phyloP scores from a whole-genome alignment of 2,329 filamentous ascomycete species.

The Epichloe brachyelytri region DNA sequence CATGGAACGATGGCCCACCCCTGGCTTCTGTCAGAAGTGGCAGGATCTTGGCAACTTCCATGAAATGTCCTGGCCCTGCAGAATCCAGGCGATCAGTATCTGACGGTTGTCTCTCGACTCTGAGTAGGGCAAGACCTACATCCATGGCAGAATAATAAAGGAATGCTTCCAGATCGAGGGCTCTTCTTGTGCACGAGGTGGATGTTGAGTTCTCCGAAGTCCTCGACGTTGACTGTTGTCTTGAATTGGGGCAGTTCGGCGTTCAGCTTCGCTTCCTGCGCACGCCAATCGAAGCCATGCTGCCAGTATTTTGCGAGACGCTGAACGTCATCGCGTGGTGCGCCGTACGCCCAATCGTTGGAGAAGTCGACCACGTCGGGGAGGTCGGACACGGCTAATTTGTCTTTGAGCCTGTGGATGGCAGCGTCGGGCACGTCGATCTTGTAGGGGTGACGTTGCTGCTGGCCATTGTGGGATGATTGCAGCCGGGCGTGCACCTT shows the following conservation, averaged over 20 bases:
- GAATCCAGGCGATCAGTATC: neutral
- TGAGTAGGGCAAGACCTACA: slow-evolving; percentile 6
- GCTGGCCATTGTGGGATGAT: slow-evolving; percentile 1
- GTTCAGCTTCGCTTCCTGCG: slow-evolving; percentile 45
- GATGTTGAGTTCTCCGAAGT: slow-evolving; percentile 45
- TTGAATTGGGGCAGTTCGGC: slow-evolving; percentile 41
- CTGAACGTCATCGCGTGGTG: slow-evolving; percentile 18
- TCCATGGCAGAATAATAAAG: slow-evolving; percentile 40
- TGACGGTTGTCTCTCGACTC: neutral
- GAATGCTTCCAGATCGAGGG: slow-evolving; percentile 38
- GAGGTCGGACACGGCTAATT: slow-evolving; percentile 18
- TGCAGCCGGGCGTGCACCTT: neutral
- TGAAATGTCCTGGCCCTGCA: slow-evolving; percentile 51
- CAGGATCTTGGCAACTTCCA: slow-evolving; percentile 53
- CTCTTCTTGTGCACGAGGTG: slow-evolving; percentile 52
- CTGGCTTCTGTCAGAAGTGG: slow-evolving; percentile 26
- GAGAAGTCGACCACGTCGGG: slow-evolving; percentile 19
- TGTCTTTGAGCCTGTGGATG: slow-evolving; percentile 18
- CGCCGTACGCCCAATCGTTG: slow-evolving; percentile 20
- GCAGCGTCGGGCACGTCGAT: slow-evolving; percentile 21
- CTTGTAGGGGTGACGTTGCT: slow-evolving; percentile 18
- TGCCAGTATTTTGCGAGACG: slow-evolving; percentile 25
- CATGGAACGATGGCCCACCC: slow-evolving; percentile 33
- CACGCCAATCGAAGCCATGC: slow-evolving; percentile 48
- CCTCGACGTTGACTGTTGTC: slow-evolving; percentile 37